Base-by-base conservation (phyloP, 208 protist species). In the Acanthamoeba quina region DNA sequence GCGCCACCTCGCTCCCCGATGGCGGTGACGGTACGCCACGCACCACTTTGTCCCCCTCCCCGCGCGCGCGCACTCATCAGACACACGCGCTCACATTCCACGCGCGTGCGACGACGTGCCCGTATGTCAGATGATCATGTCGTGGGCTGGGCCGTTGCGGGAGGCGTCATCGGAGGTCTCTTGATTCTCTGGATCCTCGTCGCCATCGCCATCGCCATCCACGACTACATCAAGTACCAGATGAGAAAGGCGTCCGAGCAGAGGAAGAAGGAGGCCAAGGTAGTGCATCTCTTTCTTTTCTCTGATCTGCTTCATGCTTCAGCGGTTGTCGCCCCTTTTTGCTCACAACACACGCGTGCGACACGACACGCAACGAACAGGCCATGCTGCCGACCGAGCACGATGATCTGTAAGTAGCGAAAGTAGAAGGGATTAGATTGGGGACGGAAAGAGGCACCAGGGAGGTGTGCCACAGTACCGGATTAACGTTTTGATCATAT, bases 101-200 rank as follows among this genome's bases (percentile, higher is more conserved):
- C 52, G 10, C 52, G 1, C 0, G 15, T 56, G 15, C 17, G 52
- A 19, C 52, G 52, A 2, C 17, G 52, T 54, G 49, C 49, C 15
- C 15, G 11, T 11, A 7, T 62, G 5, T 19, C 44, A 82, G 72
- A 82, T 2, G 41, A 82, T 5, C 72, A 82, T 34, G 72, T 82
- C 10, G 72, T 82, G 19, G 72, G 72, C 21, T 82, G 72, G 72
- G 44, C 41, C 44, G 72, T 82, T 37, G 72, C 37, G 11, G 72
- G 72, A 26, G 72, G 72, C 44, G 72, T 82, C 11, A 52, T 82
- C 26, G 72, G 72, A 17, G 72, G 72, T 21, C 37, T 82, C 3
- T 37, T 82, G 41, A 82, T 82, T n/a, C 72, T 82, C n/a, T 82
- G 72, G 72, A 82, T 82, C 72, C 72, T 82, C 37, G 52, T 82